These are phyloP conservation scores for Fusarium equiseti DNA, from an alignment of 2,329 filamentous ascomycete species.

Conservation along the genomic window DNA sequence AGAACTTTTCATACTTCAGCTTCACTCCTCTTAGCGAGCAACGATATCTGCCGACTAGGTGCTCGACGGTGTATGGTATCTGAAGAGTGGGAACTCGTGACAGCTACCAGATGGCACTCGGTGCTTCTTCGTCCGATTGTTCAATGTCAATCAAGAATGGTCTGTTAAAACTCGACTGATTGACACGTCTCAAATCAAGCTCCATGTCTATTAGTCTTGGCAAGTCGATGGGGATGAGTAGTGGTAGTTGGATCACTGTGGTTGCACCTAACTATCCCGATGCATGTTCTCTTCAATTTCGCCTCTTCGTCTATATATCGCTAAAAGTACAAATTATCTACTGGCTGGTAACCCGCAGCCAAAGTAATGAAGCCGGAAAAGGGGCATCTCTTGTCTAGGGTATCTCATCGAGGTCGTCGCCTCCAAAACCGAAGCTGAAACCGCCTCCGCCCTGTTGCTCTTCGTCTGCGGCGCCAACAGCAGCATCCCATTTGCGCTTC, in stretches of 20 bases:
- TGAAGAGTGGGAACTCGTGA: neutral
- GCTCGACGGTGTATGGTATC: neutral
- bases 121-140: neutral
- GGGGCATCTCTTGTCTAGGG: constrained; percentile 47
- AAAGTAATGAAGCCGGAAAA: constrained; percentile 2
- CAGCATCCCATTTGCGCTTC: constrained; percentile 89
- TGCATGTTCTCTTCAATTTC: neutral
- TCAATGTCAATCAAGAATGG: neutral
- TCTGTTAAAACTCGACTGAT: constrained; percentile 7
- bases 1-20: neutral
- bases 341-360: constrained; percentile 5
- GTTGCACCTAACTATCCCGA: neutral
- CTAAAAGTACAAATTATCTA: constrained; percentile 8
- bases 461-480: constrained; percentile 63
- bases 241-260: neutral
- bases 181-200: neutral
- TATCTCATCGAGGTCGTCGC: constrained; percentile 62
- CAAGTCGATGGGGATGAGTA: neutral
- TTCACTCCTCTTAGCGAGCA: neutral
- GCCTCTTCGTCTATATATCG: constrained; percentile 6
- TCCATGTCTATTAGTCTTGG: neutral
- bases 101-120: neutral
- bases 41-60: neutral
- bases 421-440: constrained; percentile 69
- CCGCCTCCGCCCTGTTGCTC: constrained; percentile 50